Evolutionary conservation across 192 early-diverging fungal genomes (phyloP).

Genomic region (Backusella sp.): DNA sequence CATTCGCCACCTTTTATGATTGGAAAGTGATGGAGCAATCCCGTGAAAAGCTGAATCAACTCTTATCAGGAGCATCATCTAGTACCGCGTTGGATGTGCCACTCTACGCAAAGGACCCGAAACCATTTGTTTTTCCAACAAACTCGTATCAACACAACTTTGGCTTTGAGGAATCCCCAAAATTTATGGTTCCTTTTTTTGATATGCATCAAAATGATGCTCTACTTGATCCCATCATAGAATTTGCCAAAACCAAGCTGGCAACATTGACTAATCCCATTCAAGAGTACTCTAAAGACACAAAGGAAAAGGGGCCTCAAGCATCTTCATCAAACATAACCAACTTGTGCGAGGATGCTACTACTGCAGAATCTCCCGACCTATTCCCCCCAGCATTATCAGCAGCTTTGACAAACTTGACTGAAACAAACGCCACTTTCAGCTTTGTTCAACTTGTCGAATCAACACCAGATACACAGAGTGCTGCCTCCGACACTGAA

Average conservation of each 20-base stretch:
- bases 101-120: neutral
- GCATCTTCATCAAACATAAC: no score
- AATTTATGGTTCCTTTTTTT: neutral
- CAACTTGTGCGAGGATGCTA: no score
- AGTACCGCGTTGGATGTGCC: neutral
- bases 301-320: no score
- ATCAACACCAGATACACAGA: neutral
- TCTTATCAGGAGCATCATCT: neutral
- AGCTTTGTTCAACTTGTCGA: neutral
- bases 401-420: no score
- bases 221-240: neutral
- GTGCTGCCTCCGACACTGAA: neutral
- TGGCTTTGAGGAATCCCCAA: neutral
- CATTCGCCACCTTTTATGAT: constrained; percentile 11
- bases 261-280: neutral
- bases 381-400: no score
- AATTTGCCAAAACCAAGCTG: neutral
- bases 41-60: neutral
- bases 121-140: neutral
- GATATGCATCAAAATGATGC: neutral
- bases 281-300: neutral
- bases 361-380: no score
- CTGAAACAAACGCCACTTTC: neutral
- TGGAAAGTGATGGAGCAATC: neutral
- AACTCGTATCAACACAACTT: neutral